Evolutionary conservation across 2,329 filamentous ascomycete species (phyloP).

Genomic region (Didymosphaeria variabile): DNA sequence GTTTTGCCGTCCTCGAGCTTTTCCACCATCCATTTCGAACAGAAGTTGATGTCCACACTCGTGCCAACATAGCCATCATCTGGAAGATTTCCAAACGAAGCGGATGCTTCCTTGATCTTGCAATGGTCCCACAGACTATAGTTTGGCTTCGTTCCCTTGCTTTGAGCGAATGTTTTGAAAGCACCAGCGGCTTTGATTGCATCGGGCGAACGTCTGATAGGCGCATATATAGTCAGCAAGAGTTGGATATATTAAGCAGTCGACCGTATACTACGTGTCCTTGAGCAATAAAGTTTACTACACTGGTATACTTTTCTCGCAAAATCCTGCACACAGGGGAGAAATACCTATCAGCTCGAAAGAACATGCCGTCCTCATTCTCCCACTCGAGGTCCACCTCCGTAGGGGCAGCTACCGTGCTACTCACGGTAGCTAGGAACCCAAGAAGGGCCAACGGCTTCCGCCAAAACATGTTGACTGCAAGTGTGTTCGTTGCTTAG

Average conservation of each 20-base stretch:
- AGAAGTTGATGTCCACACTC: background rate
- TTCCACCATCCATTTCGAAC: constrained; percentile 2
- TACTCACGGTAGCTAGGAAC: constrained; percentile 9
- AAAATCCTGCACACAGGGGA: constrained; percentile 1
- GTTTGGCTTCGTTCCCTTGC: constrained; percentile 6
- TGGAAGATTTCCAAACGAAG: constrained; percentile 8
- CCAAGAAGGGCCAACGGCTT: constrained; percentile 9
- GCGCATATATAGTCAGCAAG: constrained; percentile 10
- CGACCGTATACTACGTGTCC: constrained; percentile 1
- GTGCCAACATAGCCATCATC: constrained; percentile 13
- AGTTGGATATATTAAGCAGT: constrained; percentile 5
- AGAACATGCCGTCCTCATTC: constrained; percentile 8
- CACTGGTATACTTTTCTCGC: background rate
- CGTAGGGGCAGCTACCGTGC: constrained; percentile 10
- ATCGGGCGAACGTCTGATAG: constrained; percentile 9
- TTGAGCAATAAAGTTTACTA: constrained; percentile 6
- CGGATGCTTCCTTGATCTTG: constrained; percentile 6
- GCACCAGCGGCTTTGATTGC: background rate
- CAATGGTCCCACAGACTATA: constrained; percentile 13
- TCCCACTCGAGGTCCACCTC: constrained; percentile 1
- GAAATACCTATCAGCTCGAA: constrained; percentile 10
- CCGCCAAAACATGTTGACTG: constrained; percentile 7
- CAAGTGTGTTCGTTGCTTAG: constrained; percentile 7
- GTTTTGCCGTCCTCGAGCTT: constrained; percentile 8
- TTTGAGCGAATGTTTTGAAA: constrained; percentile 7